These are phyloP conservation scores for Tephrocybe sp. DNA, from an alignment of 768 basidiomycete genomes.

Conservation along the genomic window DNA sequence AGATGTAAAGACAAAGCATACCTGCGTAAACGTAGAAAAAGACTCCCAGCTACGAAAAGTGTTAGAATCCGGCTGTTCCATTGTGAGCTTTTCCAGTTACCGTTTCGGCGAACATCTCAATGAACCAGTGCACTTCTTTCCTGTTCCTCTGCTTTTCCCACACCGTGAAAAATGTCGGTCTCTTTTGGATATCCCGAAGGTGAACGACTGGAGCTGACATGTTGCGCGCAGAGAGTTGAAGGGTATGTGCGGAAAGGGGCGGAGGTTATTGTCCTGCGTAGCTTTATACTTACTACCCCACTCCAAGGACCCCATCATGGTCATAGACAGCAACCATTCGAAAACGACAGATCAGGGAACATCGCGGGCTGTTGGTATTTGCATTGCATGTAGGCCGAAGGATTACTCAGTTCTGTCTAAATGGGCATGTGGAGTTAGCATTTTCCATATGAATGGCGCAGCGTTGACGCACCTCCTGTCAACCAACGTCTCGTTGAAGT, in stretches of 20 bases:
- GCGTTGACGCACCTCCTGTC: not conserved
- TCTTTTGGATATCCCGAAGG: conserved; percentile 40
- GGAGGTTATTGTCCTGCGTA: not conserved
- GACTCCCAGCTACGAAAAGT: conserved; percentile 45
- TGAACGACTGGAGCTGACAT: conserved; percentile 29
- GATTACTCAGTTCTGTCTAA: conserved; percentile 12
- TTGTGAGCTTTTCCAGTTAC: conserved; percentile 28
- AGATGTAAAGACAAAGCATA: conserved; percentile 15
- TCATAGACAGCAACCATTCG: not conserved
- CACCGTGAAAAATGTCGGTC: conserved; percentile 33
- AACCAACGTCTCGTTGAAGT: not conserved
- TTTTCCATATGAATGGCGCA: not conserved
- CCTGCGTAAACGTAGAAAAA: conserved; percentile 58
- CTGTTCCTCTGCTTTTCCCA: conserved; percentile 52
- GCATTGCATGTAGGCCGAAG: conserved; percentile 3
- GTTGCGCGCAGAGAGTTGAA: not conserved
- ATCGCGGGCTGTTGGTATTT: not conserved
- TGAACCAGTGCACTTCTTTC: conserved; percentile 44
- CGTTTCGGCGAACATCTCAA: conserved; percentile 62
- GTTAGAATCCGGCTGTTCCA: not conserved
- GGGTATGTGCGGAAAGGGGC: conserved; percentile 5
- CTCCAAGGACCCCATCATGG: conserved; percentile 2
- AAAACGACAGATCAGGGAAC: conserved; percentile 9
- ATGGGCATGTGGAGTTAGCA: conserved; percentile 6
- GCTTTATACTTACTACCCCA: conserved; percentile 12